Evolutionary conservation across 2,329 filamentous ascomycete species (phyloP).

Genomic region (Diaporthe ilicicola): DNA sequence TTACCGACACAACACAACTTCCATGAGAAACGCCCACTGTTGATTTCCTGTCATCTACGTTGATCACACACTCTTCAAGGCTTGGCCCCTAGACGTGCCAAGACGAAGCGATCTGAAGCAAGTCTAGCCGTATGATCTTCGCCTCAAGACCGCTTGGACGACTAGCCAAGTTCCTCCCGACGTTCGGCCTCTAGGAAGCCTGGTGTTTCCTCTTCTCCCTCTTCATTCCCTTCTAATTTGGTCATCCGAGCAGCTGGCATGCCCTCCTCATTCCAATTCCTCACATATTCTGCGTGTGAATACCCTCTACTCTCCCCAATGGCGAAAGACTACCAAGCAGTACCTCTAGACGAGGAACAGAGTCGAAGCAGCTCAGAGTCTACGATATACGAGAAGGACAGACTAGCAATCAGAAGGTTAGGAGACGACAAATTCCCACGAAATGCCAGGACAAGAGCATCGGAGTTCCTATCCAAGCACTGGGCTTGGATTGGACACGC

Average conservation of each 20-base stretch:
- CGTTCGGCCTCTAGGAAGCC: not conserved
- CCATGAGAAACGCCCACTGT: not conserved
- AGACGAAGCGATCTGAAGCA: slow-evolving; percentile 10
- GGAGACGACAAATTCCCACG: slow-evolving; percentile 20
- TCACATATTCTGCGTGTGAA: slow-evolving; percentile 29
- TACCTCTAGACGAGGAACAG: slow-evolving; percentile 49
- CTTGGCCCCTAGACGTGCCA: slow-evolving; percentile 11
- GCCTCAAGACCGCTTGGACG: not conserved
- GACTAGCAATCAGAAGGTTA: slow-evolving; percentile 28
- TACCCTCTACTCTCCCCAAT: slow-evolving; percentile 36
- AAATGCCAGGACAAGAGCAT: slow-evolving; percentile 25
- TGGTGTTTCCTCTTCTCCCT: not conserved
- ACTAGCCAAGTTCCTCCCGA: not conserved
- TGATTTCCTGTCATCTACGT: slow-evolving; percentile 20
- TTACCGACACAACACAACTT: not conserved
- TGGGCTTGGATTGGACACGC: slow-evolving; percentile 52
- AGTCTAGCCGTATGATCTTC: not conserved
- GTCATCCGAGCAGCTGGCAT: slow-evolving; percentile 32
- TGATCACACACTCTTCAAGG: slow-evolving; percentile 23
- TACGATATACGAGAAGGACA: slow-evolving; percentile 35
- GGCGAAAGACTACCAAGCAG: slow-evolving; percentile 46
- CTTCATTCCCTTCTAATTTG: not conserved
- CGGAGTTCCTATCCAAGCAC: slow-evolving; percentile 35
- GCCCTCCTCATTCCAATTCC: slow-evolving; percentile 12
- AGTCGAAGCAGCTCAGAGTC: slow-evolving; percentile 35